A percentile compares a stretch with the other conserved stretches of the same genome.
Evolutionary conservation across 1,139 yeast species (phyloP).

Genomic region (Kodamaea sp.): DNA sequence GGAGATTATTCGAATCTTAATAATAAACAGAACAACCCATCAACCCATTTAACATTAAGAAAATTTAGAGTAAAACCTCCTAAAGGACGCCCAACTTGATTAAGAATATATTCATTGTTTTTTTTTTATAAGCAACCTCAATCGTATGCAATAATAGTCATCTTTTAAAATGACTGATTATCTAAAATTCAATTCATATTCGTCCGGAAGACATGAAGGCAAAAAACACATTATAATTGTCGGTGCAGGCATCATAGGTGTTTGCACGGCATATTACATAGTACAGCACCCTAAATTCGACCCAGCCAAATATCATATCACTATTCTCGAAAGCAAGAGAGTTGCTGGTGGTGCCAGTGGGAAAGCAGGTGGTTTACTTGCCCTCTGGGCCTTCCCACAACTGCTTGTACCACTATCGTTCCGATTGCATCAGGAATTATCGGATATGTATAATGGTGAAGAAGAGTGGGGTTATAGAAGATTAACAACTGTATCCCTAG

Average conservation of each 20-base stretch:
- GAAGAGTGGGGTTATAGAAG: conserved; percentile 91
- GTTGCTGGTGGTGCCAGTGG: conserved; percentile 98
- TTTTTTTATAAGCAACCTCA: too few relatives aligned
- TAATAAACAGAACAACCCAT: too few relatives aligned
- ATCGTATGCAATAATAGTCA: neutral
- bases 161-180: conserved; percentile 29
- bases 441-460: conserved; percentile 75
- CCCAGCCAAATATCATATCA: conserved; percentile 68
- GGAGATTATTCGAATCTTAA: too few relatives aligned
- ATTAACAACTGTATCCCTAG: conserved; percentile 80
- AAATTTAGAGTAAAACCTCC: too few relatives aligned
- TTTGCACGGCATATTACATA: conserved; percentile 86
- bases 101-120: too few relatives aligned
- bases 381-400: conserved; percentile 95
- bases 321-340: conserved; percentile 84
- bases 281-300: conserved; percentile 80
- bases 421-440: conserved; percentile 76
- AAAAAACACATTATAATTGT: conserved; percentile 70
- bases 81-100: too few relatives aligned
- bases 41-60: too few relatives aligned
- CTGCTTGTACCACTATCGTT: conserved; percentile 89
- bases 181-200: conserved; percentile 36
- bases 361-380: conserved; percentile 93
- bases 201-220: conserved; percentile 57
- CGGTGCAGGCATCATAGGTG: conserved; percentile 97